phyloP scores from a whole-genome alignment of 371 early-diverging fungal genomes.

The Nematocida minor region DNA sequence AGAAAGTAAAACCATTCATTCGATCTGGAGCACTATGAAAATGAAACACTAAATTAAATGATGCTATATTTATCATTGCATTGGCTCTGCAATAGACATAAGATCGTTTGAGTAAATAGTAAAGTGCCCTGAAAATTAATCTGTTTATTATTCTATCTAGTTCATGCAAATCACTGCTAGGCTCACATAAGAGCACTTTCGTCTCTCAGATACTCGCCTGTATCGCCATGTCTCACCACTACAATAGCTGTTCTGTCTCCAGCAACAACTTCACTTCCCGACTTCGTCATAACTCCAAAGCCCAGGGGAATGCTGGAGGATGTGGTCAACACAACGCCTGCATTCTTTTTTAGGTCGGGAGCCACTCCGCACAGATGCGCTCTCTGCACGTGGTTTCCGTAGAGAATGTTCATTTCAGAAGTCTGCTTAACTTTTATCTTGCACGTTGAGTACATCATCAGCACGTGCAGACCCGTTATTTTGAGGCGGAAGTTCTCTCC shows the following conservation, averaged over 20 bases:
- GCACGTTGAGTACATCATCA: conserved; percentile 85
- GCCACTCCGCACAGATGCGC: conserved; percentile 88
- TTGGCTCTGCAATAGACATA: no score
- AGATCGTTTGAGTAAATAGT: no score
- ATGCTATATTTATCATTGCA: no score
- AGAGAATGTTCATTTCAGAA: conserved; percentile 96
- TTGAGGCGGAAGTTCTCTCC: conserved; percentile 86
- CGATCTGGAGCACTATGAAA: no score
- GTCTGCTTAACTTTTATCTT: conserved; percentile 95
- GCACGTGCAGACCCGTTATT: conserved; percentile 79
- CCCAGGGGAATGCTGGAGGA: conserved; percentile 88
- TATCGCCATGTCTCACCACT: conserved; percentile 92
- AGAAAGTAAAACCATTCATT: no score
- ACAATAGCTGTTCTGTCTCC: conserved; percentile 85
- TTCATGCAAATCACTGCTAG: neutral
- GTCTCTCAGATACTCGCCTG: conserved; percentile 78
- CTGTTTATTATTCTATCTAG: neutral
- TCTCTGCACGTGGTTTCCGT: conserved; percentile 95
- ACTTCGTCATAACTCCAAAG: conserved; percentile 89
- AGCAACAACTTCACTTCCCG: conserved; percentile 77
- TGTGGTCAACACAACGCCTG: conserved; percentile 85
- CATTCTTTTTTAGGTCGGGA: conserved; percentile 90
- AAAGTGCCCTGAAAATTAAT: no score
- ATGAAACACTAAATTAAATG: no score
- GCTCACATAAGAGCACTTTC: conserved; percentile 49